These are phyloP conservation scores for Epichloe gansuensis DNA, from an alignment of 2,329 filamentous ascomycete species.

Conservation along the genomic window DNA sequence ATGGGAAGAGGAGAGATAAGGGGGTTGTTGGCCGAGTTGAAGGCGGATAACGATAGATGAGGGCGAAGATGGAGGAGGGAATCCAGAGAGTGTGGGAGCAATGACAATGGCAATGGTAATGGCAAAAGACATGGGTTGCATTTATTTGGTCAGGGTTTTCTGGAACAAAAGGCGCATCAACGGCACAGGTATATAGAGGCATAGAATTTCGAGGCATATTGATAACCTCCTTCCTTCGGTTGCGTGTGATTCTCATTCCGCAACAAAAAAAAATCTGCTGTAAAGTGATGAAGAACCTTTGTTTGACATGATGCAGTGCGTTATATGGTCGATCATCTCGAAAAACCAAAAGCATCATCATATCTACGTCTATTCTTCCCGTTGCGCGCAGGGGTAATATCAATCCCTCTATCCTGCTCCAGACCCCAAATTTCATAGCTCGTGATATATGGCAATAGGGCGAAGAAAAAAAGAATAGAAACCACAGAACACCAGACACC, in stretches of 20 bases:
- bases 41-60: slow-evolving; percentile 71
- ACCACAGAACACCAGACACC: not conserved
- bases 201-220: not conserved
- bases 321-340: no score
- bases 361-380: slow-evolving; percentile 4
- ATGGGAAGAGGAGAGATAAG: slow-evolving; percentile 65
- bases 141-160: not conserved
- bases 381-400: slow-evolving; percentile 4
- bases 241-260: not conserved
- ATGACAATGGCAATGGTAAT: not conserved
- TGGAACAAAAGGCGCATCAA: not conserved
- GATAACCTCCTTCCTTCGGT: slow-evolving; percentile 1
- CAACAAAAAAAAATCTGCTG: not conserved
- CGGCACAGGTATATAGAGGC: not conserved
- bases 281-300: not conserved
- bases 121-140: not conserved
- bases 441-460: not conserved
- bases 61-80: slow-evolving; percentile 7
- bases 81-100: not conserved
- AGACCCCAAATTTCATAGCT: slow-evolving; percentile 3
- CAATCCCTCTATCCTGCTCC: slow-evolving; percentile 3
- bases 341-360: not conserved
- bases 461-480: not conserved
- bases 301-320: no score
- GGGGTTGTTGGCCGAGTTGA: slow-evolving; percentile 66